Percentiles rank a stretch among this genome's conserved stretches.
phyloP scores from a whole-genome alignment of 2,329 filamentous ascomycete species.

The Stachybotrys chartarum region DNA sequence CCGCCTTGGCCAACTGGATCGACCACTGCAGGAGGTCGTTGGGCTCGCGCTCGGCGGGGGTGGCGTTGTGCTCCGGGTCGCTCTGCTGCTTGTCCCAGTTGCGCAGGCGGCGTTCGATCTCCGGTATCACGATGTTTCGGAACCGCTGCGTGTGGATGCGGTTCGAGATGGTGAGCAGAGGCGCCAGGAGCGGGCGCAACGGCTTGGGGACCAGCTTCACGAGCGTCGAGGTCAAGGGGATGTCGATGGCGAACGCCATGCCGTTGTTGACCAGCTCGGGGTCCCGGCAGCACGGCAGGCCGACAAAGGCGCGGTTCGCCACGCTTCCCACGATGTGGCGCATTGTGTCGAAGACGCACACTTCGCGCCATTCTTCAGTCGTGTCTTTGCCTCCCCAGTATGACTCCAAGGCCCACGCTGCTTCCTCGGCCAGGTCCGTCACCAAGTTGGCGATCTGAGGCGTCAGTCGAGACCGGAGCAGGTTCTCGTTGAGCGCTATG shows the following conservation, averaged over 20 bases:
- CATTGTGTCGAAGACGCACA: constrained; percentile 4
- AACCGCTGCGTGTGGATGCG: neutral
- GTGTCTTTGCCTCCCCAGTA: neutral
- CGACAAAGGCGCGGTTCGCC: constrained; percentile 3
- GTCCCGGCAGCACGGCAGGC: constrained; percentile 1
- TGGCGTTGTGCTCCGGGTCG: neutral
- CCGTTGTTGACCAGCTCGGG: neutral
- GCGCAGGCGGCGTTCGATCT: constrained; percentile 1
- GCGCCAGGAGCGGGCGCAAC: neutral
- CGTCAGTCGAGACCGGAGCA: neutral
- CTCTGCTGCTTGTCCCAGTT: neutral
- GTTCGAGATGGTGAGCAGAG: neutral
- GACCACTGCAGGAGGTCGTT: constrained; percentile 6
- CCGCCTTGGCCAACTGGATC: constrained; percentile 3
- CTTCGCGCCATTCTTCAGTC: neutral
- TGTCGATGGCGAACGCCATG: constrained; percentile 1
- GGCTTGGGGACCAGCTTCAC: neutral
- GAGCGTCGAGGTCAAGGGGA: neutral
- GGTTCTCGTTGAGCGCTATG: neutral
- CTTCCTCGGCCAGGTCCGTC: neutral
- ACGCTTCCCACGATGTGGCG: constrained; percentile 3
- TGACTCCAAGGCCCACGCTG: neutral
- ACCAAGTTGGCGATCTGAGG: neutral
- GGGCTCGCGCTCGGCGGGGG: neutral
- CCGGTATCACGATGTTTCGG: neutral